Base-by-base conservation (phyloP, 2,329 filamentous ascomycete species). In the Stromatinia cepivora region DNA sequence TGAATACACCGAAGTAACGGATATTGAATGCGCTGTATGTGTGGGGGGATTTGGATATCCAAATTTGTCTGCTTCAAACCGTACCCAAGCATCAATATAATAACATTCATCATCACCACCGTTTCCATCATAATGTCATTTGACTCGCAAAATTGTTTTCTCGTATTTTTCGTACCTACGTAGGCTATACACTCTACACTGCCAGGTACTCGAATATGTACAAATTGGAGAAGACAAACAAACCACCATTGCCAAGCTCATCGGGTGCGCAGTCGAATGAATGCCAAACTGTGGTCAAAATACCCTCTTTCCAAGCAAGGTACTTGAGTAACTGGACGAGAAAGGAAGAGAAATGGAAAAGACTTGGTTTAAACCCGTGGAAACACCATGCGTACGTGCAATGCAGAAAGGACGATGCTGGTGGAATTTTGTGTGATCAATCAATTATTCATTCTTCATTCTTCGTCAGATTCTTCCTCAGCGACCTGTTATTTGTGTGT, bases 381-480 rank as follows among this genome's bases (percentile, higher is more conserved):
- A 62, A 68, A 68, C 66, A 57, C 66, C 66, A 39, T 64, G 45
- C 61, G 22, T 36, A 39, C n/a, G 46, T 52, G 34, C 46, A 64
- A 20, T 64, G 66, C 59, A 54, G n/a, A 53, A 52, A 52, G n/a
- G 25, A 67, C 39, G 39, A 67, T 62, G 20, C 31, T 62, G 13
- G 52, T 68, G 13, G 11, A 64, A 53, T 63, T 36, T 48, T 54
- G 22, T 64, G 22, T 13, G 34, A 53, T 68, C 57, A 50, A 42
- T 53, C 46, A 42, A 17, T 57, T 34, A 48, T 62, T 45, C 25
- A 46, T 56, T 53, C 48, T 54, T 70, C 46, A 67, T 67, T 67
- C 66, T 31, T 67, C 68, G 28, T 70, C 68, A 13, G 68, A 70
- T 61, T 70, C 68, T 66, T 67, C 68, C 56, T 70, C 68, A 8